phyloP scores from a whole-genome alignment of 306 rosid genomes.

The Vicia villosa region DNA sequence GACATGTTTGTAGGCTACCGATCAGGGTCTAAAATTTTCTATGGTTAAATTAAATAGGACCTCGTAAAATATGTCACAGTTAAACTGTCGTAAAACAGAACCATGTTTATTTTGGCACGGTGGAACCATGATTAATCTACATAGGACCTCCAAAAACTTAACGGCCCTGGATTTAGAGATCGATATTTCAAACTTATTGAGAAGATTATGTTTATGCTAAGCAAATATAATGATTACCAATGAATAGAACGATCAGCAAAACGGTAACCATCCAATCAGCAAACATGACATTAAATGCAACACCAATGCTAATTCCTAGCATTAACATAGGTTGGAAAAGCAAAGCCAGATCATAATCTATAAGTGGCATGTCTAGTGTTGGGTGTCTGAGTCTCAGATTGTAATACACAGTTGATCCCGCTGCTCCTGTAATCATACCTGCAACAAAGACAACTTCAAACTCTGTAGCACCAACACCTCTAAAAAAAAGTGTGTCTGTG shows the following conservation, averaged over 20 bases:
- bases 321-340: slow-evolving; percentile 88
- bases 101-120: too few relatives aligned
- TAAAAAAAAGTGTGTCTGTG: not conserved
- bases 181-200: not conserved
- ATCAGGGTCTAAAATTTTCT: too few relatives aligned
- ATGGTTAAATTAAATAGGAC: too few relatives aligned
- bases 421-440: slow-evolving; percentile 93
- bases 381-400: slow-evolving; percentile 79
- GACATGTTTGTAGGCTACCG: too few relatives aligned
- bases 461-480: too few relatives aligned
- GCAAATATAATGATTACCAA: slow-evolving; percentile 49
- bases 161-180: too few relatives aligned
- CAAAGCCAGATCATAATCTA: slow-evolving; percentile 80
- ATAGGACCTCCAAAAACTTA: too few relatives aligned
- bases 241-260: slow-evolving; percentile 70
- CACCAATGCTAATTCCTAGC: slow-evolving; percentile 89
- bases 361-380: slow-evolving; percentile 69
- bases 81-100: too few relatives aligned
- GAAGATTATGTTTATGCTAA: not conserved
- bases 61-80: too few relatives aligned
- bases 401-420: slow-evolving; percentile 75
- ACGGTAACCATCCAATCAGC: slow-evolving; percentile 91
- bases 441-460: slow-evolving; percentile 16
- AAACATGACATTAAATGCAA: slow-evolving; percentile 80
- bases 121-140: too few relatives aligned